Conservation (phyloP, 352 stramenopile species). For the Phytophthora cactorum region DNA sequence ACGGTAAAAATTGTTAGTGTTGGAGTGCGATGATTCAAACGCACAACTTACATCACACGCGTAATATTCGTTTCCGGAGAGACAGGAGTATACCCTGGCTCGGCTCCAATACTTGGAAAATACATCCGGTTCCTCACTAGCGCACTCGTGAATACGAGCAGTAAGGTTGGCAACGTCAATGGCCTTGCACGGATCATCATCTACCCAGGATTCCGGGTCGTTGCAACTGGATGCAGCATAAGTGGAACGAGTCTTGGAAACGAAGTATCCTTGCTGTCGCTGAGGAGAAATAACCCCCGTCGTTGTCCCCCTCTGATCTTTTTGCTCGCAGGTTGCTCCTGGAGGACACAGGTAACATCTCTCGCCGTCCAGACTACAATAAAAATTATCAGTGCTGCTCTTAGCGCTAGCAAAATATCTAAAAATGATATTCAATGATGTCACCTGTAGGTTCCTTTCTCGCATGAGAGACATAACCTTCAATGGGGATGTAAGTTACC, state of each 20-base stretch:
- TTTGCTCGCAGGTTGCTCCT: constrained; percentile 54
- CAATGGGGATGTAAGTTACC: neutral
- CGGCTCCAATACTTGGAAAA: constrained; percentile 67
- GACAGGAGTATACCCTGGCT: constrained; percentile 66
- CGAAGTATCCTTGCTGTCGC: constrained; percentile 53
- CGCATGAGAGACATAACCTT: constrained; percentile 53
- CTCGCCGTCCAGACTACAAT: constrained; percentile 61
- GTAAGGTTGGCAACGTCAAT: constrained; percentile 38
- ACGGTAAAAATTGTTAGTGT: neutral
- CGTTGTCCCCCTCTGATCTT: constrained; percentile 34
- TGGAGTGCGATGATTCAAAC: neutral
- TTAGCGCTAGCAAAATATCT: neutral
- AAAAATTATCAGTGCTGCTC: neutral
- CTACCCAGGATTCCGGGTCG: constrained; percentile 45
- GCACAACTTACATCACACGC: constrained; percentile 54
- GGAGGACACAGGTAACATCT: constrained; percentile 68
- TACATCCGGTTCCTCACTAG: constrained; percentile 15
- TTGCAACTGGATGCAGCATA: constrained; percentile 45
- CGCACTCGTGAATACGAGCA: constrained; percentile 54
- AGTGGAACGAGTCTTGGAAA: constrained; percentile 49
- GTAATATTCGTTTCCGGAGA: constrained; percentile 69
- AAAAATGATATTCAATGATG: neutral
- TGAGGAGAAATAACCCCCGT: constrained; percentile 52
- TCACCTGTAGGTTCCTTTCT: constrained; percentile 75
- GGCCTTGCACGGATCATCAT: constrained; percentile 56